Evolutionary conservation across 2,329 filamentous ascomycete species (phyloP), one percentile per base, ranked within the genome.

Genomic region (Penicillium sp.): DNA sequence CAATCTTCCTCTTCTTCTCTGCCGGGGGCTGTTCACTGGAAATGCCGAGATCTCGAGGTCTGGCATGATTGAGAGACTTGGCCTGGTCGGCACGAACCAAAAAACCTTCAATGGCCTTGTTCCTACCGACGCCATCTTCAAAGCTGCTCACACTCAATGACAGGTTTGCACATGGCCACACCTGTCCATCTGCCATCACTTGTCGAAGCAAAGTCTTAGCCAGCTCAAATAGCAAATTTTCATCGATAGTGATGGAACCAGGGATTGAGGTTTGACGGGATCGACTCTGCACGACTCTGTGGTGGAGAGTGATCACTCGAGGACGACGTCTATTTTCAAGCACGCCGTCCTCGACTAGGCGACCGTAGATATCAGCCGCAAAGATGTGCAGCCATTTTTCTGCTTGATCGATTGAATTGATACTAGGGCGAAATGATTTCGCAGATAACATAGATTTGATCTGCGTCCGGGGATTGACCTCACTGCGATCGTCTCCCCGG

Each of bases 401-500:
- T 1, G 88, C 93, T 71, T 96, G 90, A 22, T 95, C 91, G 19
- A 85, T 78, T 2, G 82, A 88, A 64, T 86, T 90, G 70, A 98
- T 93, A 55, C 83, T 86, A 0, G 95, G 95, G 26, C 90, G 84
- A 69, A 99, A 99, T 0, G 92, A 96, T 72, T 99, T 99, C 21
- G 95, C 93, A 1, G 92, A 97, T 14, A 98, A 81, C 93, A 99
- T 98, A 16, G 90, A 95, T 73, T 98, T 97, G 78, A 97, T 96
- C 68, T 95, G 90, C 1, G 92, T 96, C 51, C 93, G 83, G 27
- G 91, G 85, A 68, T 91, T 97, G 63, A 99, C 91, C 73, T 97
- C 93, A 66, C 89, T 95, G 49, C 81, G 79, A 72, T 99, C 95
- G 59, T 93, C 86, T 1, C 95, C 95, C 11, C 95, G 86, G 52